These are phyloP conservation scores for Paraconiothyrium sp. DNA, from an alignment of 2,329 filamentous ascomycete genomes.

Conservation along the genomic window DNA sequence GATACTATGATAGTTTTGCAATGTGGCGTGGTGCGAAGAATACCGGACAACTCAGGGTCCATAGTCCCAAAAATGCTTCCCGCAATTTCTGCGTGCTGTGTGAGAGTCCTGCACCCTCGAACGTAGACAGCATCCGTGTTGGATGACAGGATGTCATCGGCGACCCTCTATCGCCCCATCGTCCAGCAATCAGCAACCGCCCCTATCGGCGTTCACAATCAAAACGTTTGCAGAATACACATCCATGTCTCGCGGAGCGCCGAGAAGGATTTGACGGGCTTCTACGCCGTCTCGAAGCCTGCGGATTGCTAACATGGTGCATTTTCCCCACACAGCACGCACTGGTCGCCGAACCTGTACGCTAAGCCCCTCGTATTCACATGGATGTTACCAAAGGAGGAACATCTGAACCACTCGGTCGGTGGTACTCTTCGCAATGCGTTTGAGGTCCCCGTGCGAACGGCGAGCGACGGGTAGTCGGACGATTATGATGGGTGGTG, in stretches of 20 bases:
- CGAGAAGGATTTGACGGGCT: not conserved
- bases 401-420: conserved; percentile 1
- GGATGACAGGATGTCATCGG: not conserved
- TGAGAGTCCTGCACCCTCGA: not conserved
- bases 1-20: not conserved
- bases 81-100: not conserved
- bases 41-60: not conserved
- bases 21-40: not conserved
- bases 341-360: conserved; percentile 6
- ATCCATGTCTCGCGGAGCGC: not conserved
- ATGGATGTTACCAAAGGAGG: not conserved
- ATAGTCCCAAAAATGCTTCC: not conserved
- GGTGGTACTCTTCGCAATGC: not conserved
- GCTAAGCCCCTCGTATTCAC: not conserved
- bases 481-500: conserved; percentile 2
- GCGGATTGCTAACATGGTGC: conserved; percentile 1
- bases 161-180: not conserved
- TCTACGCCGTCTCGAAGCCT: not conserved
- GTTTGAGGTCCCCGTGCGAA: not conserved
- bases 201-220: not conserved
- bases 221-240: not conserved
- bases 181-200: not conserved
- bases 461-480: not conserved
- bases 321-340: not conserved
- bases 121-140: not conserved